Evolutionary conservation across 805 yeast genomes (phyloP).

Genomic region (Lipomyces chichibuensis): DNA sequence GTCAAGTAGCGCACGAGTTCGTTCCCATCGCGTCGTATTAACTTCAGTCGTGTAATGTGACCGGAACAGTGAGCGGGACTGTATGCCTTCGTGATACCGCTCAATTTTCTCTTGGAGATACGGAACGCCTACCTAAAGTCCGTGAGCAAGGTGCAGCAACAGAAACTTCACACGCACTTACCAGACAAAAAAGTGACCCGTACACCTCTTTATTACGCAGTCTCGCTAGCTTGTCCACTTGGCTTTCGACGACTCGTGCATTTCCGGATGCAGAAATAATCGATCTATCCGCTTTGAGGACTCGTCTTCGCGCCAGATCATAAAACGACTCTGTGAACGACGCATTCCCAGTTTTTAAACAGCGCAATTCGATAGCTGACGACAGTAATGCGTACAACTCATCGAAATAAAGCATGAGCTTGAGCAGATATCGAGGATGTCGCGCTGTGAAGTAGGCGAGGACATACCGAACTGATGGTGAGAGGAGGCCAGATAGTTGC

Average conservation of each 20-base stretch:
- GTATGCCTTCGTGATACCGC: conserved; percentile 61
- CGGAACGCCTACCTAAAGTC: conserved; percentile 58
- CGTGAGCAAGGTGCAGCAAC: not conserved
- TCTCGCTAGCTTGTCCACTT: conserved; percentile 50
- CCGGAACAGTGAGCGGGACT: conserved; percentile 60
- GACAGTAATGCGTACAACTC: conserved; percentile 67
- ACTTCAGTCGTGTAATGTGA: conserved; percentile 42
- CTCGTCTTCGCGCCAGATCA: conserved; percentile 70
- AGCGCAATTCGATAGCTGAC: conserved; percentile 70
- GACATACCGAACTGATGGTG: conserved; percentile 81
- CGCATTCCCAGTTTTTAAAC: conserved; percentile 73
- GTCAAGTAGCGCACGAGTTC: conserved; percentile 36
- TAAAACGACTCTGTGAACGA: conserved; percentile 91
- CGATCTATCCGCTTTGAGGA: conserved; percentile 41
- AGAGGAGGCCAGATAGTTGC: conserved; percentile 73
- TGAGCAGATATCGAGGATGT: conserved; percentile 69
- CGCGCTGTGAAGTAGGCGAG: conserved; percentile 78
- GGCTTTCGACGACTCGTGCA: conserved; percentile 34
- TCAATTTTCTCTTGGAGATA: conserved; percentile 73
- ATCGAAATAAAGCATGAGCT: conserved; percentile 70
- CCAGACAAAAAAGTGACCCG: conserved; percentile 52
- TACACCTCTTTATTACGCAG: conserved; percentile 57
- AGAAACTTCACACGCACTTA: not conserved
- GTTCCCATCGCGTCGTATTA: conserved; percentile 37
- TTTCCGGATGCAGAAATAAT: conserved; percentile 38